Conservation (phyloP, 2,329 filamentous ascomycete species). For the Coleophoma eucalyptorum region DNA sequence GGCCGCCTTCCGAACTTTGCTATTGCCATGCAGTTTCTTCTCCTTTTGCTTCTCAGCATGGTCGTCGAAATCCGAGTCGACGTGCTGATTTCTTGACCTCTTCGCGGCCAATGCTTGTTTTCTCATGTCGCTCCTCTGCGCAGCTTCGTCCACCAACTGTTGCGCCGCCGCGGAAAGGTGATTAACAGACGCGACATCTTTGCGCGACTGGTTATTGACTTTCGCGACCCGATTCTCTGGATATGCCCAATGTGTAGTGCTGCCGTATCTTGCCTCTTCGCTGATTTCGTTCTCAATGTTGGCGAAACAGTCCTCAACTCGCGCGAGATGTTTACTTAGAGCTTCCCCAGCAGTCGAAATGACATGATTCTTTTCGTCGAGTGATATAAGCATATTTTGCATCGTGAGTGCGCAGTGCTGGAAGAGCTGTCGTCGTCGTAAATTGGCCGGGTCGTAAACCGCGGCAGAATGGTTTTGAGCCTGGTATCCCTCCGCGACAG, state of each 20-base stretch:
- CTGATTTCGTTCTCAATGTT: conserved; percentile 87
- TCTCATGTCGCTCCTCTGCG: conserved; percentile 77
- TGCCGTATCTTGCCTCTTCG: conserved; percentile 91
- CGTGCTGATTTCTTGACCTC: conserved; percentile 54
- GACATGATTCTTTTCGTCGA: conserved; percentile 98
- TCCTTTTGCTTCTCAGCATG: conserved; percentile 42
- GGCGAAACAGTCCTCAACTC: conserved; percentile 83
- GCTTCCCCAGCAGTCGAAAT: conserved; percentile 90
- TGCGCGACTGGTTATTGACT: conserved; percentile 68
- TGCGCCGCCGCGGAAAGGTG: conserved; percentile 61
- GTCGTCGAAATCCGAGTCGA: conserved; percentile 80
- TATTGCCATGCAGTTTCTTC: conserved; percentile 60
- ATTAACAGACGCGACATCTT: conserved; percentile 67
- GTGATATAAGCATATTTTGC: conserved; percentile 79
- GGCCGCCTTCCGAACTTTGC: conserved; percentile 60
- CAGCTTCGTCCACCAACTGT: conserved; percentile 77
- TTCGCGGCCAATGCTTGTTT: conserved; percentile 78
- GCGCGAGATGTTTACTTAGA: conserved; percentile 76
- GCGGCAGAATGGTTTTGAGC: conserved; percentile 36
- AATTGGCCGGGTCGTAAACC: conserved; percentile 52
- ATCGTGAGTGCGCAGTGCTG: conserved; percentile 74
- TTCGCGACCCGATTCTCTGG: conserved; percentile 71
- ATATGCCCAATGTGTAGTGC: conserved; percentile 92
- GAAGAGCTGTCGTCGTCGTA: conserved; percentile 70
- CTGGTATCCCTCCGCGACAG: conserved; percentile 31